Evolutionary conservation across 768 basidiomycete species (phyloP).

Genomic region (Boletus reticulatus): DNA sequence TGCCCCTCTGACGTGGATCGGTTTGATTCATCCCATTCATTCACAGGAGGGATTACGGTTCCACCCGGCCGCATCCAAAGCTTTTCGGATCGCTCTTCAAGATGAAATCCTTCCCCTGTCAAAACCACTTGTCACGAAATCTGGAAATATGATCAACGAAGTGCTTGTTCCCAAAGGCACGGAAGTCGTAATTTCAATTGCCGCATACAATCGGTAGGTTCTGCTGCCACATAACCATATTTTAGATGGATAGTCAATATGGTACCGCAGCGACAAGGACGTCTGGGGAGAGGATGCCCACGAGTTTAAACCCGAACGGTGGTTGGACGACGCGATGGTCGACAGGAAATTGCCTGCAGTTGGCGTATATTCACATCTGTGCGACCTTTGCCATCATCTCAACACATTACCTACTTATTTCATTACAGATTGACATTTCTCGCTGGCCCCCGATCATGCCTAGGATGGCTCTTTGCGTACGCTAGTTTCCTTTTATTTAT

Average conservation of each 20-base stretch:
- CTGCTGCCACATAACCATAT: background rate
- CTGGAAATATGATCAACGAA: slow-evolving; percentile 41
- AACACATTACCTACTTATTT: too few species aligned
- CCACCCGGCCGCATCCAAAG: slow-evolving; percentile 46
- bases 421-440: slow-evolving; percentile 16
- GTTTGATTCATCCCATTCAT: slow-evolving; percentile 10
- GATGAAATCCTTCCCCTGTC: slow-evolving; percentile 62
- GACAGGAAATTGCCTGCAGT: slow-evolving; percentile 1
- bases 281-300: slow-evolving; percentile 26
- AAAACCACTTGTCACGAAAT: slow-evolving; percentile 42
- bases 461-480: slow-evolving; percentile 29
- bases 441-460: slow-evolving; percentile 11
- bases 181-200: slow-evolving; percentile 46
- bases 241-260: background rate
- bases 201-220: slow-evolving; percentile 52
- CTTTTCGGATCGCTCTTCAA: slow-evolving; percentile 45
- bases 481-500: background rate
- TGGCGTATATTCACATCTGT: slow-evolving; percentile 16
- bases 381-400: background rate
- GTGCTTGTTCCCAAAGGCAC: slow-evolving; percentile 49
- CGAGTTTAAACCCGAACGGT: slow-evolving; percentile 8
- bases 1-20: background rate
- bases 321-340: background rate
- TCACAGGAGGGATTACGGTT: slow-evolving; percentile 43
- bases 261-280: slow-evolving; percentile 4